These are phyloP conservation scores for Pseudogymnoascus sp. DNA, from an alignment of 2,329 filamentous ascomycete species.

Conservation along the genomic window DNA sequence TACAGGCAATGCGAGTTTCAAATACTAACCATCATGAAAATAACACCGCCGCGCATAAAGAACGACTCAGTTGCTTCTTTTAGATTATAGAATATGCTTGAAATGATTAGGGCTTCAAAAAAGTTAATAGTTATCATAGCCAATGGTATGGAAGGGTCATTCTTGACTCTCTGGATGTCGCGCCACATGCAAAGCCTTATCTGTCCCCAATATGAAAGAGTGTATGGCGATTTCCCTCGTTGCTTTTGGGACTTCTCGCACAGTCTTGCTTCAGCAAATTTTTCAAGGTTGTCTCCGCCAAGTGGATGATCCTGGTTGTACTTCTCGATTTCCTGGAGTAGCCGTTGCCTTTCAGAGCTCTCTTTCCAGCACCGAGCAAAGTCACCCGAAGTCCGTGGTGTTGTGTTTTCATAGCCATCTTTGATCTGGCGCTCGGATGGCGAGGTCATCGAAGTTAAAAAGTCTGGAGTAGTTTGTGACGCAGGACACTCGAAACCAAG, in stretches of 20 bases:
- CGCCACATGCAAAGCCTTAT: conserved; percentile 56
- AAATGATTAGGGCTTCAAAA: conserved; percentile 15
- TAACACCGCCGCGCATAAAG: conserved; percentile 11
- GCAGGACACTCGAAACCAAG: conserved; percentile 56
- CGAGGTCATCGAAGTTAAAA: conserved; percentile 58
- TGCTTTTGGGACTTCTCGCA: conserved; percentile 51
- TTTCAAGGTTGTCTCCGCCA: conserved; percentile 33
- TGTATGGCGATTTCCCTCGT: conserved; percentile 65
- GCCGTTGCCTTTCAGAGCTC: conserved; percentile 59
- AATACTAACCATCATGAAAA: conserved; percentile 23
- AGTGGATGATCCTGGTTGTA: conserved; percentile 35
- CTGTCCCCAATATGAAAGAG: conserved; percentile 45
- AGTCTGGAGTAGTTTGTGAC: conserved; percentile 58
- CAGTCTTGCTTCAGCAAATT: conserved; percentile 43
- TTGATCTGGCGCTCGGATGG: conserved; percentile 58
- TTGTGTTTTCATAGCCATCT: conserved; percentile 32
- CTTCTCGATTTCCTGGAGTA: conserved; percentile 51
- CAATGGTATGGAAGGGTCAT: conserved; percentile 40
- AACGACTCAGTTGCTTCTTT: conserved; percentile 12
- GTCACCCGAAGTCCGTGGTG: conserved; percentile 38
- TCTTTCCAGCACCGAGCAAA: conserved; percentile 50
- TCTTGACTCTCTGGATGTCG: conserved; percentile 59
- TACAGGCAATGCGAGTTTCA: conserved; percentile 43
- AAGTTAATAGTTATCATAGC: conserved; percentile 14
- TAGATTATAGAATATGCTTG: conserved; percentile 14